Percentiles rank a stretch among this genome's conserved stretches.
Conservation (phyloP, 2,329 filamentous ascomycete genomes). For the Xylariaceae sp. region DNA sequence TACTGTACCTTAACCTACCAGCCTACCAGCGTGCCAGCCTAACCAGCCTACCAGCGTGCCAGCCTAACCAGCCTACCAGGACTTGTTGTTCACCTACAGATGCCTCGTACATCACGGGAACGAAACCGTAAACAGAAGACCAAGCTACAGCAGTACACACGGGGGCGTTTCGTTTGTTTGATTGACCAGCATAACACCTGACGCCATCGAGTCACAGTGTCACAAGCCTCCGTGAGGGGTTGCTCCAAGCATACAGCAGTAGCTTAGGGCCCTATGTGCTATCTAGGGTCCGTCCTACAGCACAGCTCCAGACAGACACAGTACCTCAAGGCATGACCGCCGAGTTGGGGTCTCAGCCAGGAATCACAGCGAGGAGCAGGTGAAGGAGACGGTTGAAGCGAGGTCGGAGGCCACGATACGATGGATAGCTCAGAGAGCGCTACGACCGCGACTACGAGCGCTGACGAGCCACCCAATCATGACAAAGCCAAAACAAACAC, state of each 20-base stretch:
- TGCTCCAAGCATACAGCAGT: background rate
- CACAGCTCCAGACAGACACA: slow-evolving; percentile 4
- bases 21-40: background rate
- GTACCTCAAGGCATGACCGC: background rate
- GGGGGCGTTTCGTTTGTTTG: too few relatives aligned
- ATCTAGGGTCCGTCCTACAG: background rate
- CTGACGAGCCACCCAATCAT: slow-evolving; percentile 20
- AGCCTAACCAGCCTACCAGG: background rate
- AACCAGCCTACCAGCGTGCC: background rate
- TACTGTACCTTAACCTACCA: background rate
- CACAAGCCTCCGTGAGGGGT: slow-evolving; percentile 16
- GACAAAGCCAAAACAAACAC: background rate
- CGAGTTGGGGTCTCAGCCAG: slow-evolving; percentile 6
- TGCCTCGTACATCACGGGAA: slow-evolving; percentile 12
- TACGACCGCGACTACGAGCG: background rate
- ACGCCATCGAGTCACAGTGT: too few relatives aligned
- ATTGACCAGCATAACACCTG: too few relatives aligned
- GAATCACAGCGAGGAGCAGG: background rate
- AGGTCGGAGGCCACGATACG: slow-evolving; percentile 5
- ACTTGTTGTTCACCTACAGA: background rate
- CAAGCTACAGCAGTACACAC: too few relatives aligned
- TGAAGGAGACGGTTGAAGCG: slow-evolving; percentile 8
- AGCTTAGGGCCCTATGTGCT: background rate
- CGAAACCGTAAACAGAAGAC: slow-evolving; percentile 9
- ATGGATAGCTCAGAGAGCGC: slow-evolving; percentile 23